Evolutionary conservation across 2,329 filamentous ascomycete species (phyloP), one percentile per base, ranked within the genome.

Genomic region (Fusarium chlamydosporum): DNA sequence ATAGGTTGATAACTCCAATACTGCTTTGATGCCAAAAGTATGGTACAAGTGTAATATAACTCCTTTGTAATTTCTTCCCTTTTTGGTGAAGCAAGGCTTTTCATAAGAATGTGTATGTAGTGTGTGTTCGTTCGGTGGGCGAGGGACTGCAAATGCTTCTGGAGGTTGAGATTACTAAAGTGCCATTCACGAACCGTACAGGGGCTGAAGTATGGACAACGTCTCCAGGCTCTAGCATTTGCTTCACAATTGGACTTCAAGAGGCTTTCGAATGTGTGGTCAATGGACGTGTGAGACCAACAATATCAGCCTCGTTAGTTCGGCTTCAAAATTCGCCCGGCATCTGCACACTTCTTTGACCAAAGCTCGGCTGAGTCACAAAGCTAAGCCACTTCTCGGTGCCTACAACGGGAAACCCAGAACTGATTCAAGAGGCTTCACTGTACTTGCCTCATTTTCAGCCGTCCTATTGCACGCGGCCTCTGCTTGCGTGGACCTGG

Each of bases 311-410:
- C 50, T 31, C 9, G 34, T 50, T 23, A 26, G 27, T 35, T 15
- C 12, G 15, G n/a, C 38, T 18, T 27, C 16, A 8, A 18, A 16
- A 29, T 11, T 35, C 58, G 54, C 53, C 56, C 40, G 34, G 38
- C 13, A 20, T 57, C 45, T 33, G 8, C 12, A 8, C 41, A 13
- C 27, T 40, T 46, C 37, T 29, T 33, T 29, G 18, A 10, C 42
- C 51, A 46, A 33, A 23, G 47, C 52, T 50, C 40, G 37, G 52
- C 31, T 52, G 65, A 67, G 52, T 68, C 65, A 64, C 48, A 27
- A 47, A 31, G 7, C 18, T 20, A 23, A 45, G 40, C 23, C 35
- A 33, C 35, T 41, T 18, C 38, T 46, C 15, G 12, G 42, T 43
- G 65, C 58, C 55, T 41, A 9, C 41, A 45, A 26, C 29, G 13